Conservation (phyloP, 1,284 basidiomycete species). For the Puccinia novopanici region DNA sequence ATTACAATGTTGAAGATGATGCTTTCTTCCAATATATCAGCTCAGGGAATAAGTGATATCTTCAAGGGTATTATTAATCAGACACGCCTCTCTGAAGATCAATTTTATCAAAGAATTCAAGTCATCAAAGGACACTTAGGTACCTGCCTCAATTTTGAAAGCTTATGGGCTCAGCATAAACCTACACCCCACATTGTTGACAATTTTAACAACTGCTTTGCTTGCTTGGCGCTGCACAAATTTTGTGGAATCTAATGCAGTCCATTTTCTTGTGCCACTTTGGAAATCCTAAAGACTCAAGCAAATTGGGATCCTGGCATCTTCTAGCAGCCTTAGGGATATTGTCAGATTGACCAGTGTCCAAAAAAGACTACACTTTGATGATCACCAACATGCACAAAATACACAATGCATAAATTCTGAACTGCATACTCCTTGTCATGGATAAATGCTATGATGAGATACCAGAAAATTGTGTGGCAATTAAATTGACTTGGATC, state of each 20-base stretch:
- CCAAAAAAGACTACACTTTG: constrained; percentile 17
- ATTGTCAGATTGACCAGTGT: neutral
- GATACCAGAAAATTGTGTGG: neutral
- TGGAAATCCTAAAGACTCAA: neutral
- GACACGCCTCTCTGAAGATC: neutral
- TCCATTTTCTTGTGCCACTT: neutral
- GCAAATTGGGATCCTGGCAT: neutral
- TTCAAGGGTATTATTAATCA: neutral
- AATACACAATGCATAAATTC: neutral
- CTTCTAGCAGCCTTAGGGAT: neutral
- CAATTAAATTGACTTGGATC: neutral
- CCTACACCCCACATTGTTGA: neutral
- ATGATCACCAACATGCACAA: constrained; percentile 4
- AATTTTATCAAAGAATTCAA: neutral
- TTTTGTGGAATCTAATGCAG: constrained; percentile 20
- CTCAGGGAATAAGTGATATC: neutral
- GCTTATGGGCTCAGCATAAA: neutral
- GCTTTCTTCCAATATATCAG: constrained; percentile 19
- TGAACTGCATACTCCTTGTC: neutral
- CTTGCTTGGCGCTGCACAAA: constrained; percentile 5
- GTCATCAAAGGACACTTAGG: constrained; percentile 18
- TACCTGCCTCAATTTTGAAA: constrained; percentile 17
- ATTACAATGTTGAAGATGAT: constrained; percentile 32
- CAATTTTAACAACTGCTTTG: neutral
- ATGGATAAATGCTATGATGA: neutral